Percentiles rank a stretch among this genome's conserved stretches.
These are phyloP conservation scores for Clavariopsis aquatica DNA, from an alignment of 495 filamentous ascomycete species.

Conservation along the genomic window DNA sequence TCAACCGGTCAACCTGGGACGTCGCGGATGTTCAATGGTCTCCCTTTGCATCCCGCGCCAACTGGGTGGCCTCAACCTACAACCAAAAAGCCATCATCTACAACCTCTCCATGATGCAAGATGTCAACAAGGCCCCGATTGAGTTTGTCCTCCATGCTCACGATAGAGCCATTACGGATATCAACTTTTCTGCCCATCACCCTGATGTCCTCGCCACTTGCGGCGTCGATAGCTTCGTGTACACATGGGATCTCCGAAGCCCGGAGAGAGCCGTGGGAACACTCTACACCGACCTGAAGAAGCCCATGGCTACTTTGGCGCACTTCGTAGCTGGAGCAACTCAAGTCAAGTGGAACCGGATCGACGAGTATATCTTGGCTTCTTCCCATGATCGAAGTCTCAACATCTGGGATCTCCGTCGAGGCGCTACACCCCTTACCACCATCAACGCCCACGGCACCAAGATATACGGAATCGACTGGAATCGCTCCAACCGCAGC, in stretches of 20 bases:
- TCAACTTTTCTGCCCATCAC: constrained; percentile 94
- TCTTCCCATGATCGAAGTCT: constrained; percentile 86
- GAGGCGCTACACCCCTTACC: constrained; percentile 72
- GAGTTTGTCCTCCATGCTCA: constrained; percentile 91
- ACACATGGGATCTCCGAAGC: constrained; percentile 86
- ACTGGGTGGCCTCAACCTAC: constrained; percentile 90
- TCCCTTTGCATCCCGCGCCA: constrained; percentile 82
- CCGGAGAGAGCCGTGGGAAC: constrained; percentile 71
- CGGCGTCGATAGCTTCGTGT: constrained; percentile 88
- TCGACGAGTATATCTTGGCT: constrained; percentile 80
- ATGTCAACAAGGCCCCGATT: constrained; percentile 68
- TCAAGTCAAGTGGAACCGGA: constrained; percentile 93
- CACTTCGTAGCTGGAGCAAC: constrained; percentile 95
- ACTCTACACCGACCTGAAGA: constrained; percentile 35
- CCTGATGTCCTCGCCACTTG: constrained; percentile 88
- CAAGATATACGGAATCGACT: constrained; percentile 95
- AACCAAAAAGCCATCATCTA: constrained; percentile 95
- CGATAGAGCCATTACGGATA: constrained; percentile 88
- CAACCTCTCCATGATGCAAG: constrained; percentile 74
- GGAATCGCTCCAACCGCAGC: constrained; percentile 74
- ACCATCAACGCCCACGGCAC: constrained; percentile 81
- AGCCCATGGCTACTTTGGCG: constrained; percentile 56
- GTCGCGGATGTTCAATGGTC: constrained; percentile 99
- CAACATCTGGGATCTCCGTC: constrained; percentile 88
- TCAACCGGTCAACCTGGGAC: constrained; percentile 87